These are phyloP conservation scores for Emydomyces testavorans DNA, from an alignment of 2,329 filamentous ascomycete species.

Conservation along the genomic window DNA sequence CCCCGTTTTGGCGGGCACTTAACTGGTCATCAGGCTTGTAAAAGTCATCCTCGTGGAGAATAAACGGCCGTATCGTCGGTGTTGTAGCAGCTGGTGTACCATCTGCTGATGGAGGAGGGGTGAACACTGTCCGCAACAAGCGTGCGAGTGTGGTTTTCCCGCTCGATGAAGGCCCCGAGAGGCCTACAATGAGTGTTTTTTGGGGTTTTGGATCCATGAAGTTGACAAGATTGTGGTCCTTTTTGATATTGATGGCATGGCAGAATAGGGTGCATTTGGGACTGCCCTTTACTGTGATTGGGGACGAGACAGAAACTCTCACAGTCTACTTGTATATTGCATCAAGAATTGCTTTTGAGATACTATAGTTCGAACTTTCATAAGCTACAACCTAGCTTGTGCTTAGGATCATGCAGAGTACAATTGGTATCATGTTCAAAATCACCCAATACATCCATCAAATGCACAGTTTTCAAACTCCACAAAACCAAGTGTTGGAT, in stretches of 20 bases:
- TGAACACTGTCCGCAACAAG: constrained; percentile 71
- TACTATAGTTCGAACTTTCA: too few relatives aligned
- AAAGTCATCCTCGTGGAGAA: constrained; percentile 94
- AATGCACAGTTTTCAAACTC: too few relatives aligned
- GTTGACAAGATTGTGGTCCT: not conserved
- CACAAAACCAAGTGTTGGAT: too few relatives aligned
- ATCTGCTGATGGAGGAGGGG: constrained; percentile 22
- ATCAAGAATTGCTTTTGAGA: too few relatives aligned
- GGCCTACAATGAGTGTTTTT: constrained; percentile 42
- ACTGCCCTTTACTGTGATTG: too few relatives aligned
- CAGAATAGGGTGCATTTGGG: too few relatives aligned
- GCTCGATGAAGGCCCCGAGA: constrained; percentile 82
- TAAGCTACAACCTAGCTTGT: too few relatives aligned
- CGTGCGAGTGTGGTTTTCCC: constrained; percentile 91
- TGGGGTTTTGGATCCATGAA: not conserved
- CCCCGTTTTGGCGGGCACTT: constrained; percentile 4
- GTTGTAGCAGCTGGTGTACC: not conserved
- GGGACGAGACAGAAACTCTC: too few relatives aligned
- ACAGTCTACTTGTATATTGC: too few relatives aligned
- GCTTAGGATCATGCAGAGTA: too few relatives aligned
- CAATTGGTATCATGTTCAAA: too few relatives aligned
- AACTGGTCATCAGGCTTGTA: constrained; percentile 71
- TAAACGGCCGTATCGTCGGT: constrained; percentile 41
- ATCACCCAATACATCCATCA: too few relatives aligned
- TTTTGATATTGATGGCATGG: not conserved